These are phyloP conservation scores for Pholiota adiposa DNA, from an alignment of 1,284 basidiomycete species.

Conservation along the genomic window DNA sequence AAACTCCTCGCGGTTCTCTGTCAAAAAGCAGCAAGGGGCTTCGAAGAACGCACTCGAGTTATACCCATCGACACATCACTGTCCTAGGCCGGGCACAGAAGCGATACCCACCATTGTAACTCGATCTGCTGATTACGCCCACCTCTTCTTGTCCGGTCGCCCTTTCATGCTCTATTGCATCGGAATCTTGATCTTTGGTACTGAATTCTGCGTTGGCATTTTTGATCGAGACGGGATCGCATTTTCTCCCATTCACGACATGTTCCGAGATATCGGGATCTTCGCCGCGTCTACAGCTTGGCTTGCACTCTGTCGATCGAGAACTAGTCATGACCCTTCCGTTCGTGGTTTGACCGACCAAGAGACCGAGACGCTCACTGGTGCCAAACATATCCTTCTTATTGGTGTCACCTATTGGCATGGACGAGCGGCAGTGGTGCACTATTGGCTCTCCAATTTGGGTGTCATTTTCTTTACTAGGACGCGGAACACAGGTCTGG, in stretches of 20 bases:
- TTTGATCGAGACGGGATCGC: slow-evolving; percentile 5
- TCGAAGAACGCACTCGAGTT: too few species aligned
- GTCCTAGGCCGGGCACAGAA: too few species aligned
- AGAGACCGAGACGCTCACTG: neutral
- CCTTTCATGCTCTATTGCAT: slow-evolving; percentile 11
- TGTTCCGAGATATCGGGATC: neutral
- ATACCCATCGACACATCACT: too few species aligned
- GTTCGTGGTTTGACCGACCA: neutral
- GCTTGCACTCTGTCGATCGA: neutral
- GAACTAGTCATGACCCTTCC: neutral
- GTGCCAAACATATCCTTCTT: neutral
- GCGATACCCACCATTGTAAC: too few species aligned
- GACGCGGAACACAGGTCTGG: slow-evolving; percentile 7
- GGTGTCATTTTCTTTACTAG: slow-evolving; percentile 2
- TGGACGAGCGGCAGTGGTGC: neutral
- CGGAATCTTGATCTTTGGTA: slow-evolving; percentile 10
- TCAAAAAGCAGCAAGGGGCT: too few species aligned
- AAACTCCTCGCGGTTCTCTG: too few species aligned
- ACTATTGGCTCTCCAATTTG: slow-evolving; percentile 4
- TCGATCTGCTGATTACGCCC: too few species aligned
- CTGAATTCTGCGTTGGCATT: too few species aligned
- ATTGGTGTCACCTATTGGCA: neutral
- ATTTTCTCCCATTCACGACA: slow-evolving; percentile 10
- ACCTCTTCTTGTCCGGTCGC: slow-evolving; percentile 2
- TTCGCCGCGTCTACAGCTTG: neutral